Base-by-base conservation (phyloP, 2,329 filamentous ascomycete species). In the Botrytis elliptica region DNA sequence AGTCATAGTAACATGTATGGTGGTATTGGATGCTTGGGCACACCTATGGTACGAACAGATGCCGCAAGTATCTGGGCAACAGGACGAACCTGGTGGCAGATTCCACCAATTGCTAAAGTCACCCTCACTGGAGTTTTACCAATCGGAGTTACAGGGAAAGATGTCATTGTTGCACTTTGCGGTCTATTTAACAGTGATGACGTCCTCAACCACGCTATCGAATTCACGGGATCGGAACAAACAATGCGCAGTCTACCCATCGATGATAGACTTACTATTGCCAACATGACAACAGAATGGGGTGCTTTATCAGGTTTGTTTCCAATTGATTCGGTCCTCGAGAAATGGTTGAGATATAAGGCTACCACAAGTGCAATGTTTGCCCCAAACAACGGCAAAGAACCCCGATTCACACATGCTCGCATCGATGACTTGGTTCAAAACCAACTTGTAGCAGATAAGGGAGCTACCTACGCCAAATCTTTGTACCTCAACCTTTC, bases 81-180 rank as follows among this genome's bases (percentile, higher is more conserved):
- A 0, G 90, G 90, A 6, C 85, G 87, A 77, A 97, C 92, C 0
- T 98, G 94, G 94, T 97, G 90, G 90, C 93, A 97, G 83, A 88
- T 96, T 38, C 95, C 95, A 0, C 93, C 94, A 0, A 88, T 97
- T 42, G 93, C 92, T 1, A 91, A 92, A 83, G 88, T 98, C 38
- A 95, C 88, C 0, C 86, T 98, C 18, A 93, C 88, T 0, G 95
- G 94, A 10, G 83, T 88, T 0, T 84, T 97, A 10, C 95, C 93
- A 0, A 84, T 85, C 1, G 95, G 95, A 18, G 94, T 97, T 1
- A 94, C 92, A 0, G 95, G 94, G 44, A 98, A 99, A 83, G 96
- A 98, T 82, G 92, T 97, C 20, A 98, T 98, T 77, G 88, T 98
- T 40, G 93, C 94, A 0, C 87, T 98, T 1, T 97, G 93, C 78